Evolutionary conservation across 805 yeast species (phyloP).

Genomic region (Metschnikowia kunwiensis): DNA sequence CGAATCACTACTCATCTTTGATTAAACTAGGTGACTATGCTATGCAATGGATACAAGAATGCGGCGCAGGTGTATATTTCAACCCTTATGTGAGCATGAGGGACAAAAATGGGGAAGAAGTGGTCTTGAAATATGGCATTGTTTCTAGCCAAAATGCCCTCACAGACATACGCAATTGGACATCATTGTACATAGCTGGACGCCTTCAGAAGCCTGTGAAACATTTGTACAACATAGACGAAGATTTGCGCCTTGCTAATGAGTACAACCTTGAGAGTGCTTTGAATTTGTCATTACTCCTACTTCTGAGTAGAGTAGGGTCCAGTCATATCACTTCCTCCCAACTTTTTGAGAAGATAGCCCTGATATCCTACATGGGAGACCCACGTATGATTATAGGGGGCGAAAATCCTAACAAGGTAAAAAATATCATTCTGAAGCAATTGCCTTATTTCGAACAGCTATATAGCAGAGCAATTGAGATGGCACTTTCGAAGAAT

Average conservation of each 20-base stretch:
- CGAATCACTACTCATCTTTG: constrained; percentile 74
- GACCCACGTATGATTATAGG: constrained; percentile 82
- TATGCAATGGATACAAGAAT: constrained; percentile 54
- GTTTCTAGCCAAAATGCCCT: constrained; percentile 60
- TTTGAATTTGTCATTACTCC: constrained; percentile 60
- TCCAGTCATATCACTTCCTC: constrained; percentile 2
- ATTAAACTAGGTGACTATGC: constrained; percentile 36
- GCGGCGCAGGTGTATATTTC: constrained; percentile 90
- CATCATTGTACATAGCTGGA: constrained; percentile 83
- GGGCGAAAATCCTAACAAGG: constrained; percentile 91
- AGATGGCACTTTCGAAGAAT: constrained; percentile 4
- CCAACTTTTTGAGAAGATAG: constrained; percentile 65
- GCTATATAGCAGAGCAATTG: constrained; percentile 68
- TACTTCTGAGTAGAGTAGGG: constrained; percentile 53
- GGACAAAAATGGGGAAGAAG: constrained; percentile 28
- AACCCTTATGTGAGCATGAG: constrained; percentile 79
- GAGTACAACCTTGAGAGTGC: constrained; percentile 79
- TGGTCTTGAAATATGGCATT: constrained; percentile 79
- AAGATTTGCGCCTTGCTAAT: constrained; percentile 55
- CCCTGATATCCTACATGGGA: constrained; percentile 82
- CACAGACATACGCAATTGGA: constrained; percentile 80
- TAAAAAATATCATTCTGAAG: constrained; percentile 76
- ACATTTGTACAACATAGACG: constrained; percentile 56
- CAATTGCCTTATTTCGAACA: constrained; percentile 67
- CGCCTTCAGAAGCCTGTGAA: constrained; percentile 92